phyloP scores from a whole-genome alignment of 768 basidiomycete genomes.

The Omphalotus guepiniiformis region DNA sequence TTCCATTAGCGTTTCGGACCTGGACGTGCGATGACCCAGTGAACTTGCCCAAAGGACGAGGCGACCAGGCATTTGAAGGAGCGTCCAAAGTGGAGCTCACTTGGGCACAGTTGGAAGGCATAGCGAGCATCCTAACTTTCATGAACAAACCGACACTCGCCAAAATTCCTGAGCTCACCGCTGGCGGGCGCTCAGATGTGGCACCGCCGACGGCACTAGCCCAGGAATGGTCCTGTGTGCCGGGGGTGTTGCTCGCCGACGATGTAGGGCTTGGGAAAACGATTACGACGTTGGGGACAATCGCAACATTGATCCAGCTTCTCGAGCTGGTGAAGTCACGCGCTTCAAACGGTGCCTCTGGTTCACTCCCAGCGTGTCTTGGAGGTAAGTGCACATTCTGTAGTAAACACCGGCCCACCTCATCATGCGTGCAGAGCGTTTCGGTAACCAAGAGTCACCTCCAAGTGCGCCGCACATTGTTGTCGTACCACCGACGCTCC shows the following conservation, averaged over 20 bases:
- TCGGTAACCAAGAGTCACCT: background rate
- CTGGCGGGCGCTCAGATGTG: too few relatives aligned
- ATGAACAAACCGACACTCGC: too few relatives aligned
- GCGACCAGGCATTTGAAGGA: background rate
- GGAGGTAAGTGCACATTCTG: background rate
- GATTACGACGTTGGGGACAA: background rate
- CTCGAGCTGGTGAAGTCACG: too few relatives aligned
- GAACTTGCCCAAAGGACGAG: background rate
- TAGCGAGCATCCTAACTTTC: too few relatives aligned
- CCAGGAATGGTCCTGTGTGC: background rate
- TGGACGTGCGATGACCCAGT: background rate
- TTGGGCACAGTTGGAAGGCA: conserved; percentile 2
- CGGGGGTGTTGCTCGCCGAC: background rate
- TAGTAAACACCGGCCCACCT: background rate
- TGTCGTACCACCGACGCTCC: background rate
- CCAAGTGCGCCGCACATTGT: background rate
- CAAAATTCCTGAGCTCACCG: too few relatives aligned
- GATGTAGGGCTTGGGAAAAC: conserved; percentile 2
- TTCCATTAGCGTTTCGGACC: background rate
- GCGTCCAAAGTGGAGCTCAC: background rate
- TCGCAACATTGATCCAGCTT: background rate
- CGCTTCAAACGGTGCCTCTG: too few relatives aligned
- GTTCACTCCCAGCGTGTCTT: background rate
- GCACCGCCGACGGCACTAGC: background rate
- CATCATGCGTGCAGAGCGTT: background rate